Conservation (phyloP, 1,284 basidiomycete species). For the Cryptococcus wingfieldii region DNA sequence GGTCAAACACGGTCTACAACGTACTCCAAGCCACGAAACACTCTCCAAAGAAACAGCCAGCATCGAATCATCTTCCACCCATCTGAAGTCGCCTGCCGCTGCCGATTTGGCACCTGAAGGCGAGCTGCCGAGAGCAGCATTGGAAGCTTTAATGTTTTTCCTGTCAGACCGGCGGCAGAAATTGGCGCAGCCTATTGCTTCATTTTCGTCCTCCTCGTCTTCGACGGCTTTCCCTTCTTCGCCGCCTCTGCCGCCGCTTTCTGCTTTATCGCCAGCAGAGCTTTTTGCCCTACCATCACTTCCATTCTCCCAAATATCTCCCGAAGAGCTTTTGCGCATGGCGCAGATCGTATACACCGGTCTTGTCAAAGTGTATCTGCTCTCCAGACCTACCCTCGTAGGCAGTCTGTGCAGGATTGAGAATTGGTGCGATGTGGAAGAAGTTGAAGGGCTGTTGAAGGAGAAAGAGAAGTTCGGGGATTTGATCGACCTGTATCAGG, state of each 20-base stretch:
- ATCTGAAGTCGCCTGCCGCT: too few relatives aligned
- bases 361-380: slow-evolving; percentile 87
- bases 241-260: slow-evolving; percentile 51
- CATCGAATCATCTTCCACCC: slow-evolving; percentile 1
- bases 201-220: slow-evolving; percentile 61
- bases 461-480: slow-evolving; percentile 87
- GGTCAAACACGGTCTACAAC: too few relatives aligned
- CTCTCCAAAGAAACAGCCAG: slow-evolving; percentile 4
- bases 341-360: slow-evolving; percentile 95
- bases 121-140: slow-evolving; percentile 34
- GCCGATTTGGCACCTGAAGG: not conserved
- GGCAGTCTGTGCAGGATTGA: slow-evolving; percentile 84
- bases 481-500: slow-evolving; percentile 85
- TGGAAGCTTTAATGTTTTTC: slow-evolving; percentile 53
- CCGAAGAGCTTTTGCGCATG: slow-evolving; percentile 74
- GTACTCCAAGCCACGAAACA: too few relatives aligned
- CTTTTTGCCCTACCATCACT: slow-evolving; percentile 64
- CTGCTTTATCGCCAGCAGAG: slow-evolving; percentile 58
- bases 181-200: slow-evolving; percentile 66
- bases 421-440: slow-evolving; percentile 96
- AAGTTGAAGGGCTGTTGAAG: slow-evolving; percentile 84
- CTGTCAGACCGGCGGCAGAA: slow-evolving; percentile 82
- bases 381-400: slow-evolving; percentile 74
- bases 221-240: slow-evolving; percentile 38
- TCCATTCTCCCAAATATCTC: slow-evolving; percentile 63